These are phyloP conservation scores for Linnemannia hyalina DNA, from an alignment of 192 early-diverging fungal species.

Conservation along the genomic window DNA sequence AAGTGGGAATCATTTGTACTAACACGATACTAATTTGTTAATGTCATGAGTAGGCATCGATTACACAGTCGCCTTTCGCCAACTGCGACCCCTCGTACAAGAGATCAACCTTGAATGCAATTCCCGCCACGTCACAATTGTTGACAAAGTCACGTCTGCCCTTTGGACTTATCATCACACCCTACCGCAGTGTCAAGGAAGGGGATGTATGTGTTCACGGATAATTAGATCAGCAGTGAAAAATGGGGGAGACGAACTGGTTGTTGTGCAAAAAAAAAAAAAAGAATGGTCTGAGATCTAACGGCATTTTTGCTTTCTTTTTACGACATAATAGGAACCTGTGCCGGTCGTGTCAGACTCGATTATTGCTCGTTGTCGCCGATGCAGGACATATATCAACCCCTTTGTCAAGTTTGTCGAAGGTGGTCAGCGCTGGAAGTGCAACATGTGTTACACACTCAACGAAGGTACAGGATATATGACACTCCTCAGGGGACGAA, in stretches of 20 bases:
- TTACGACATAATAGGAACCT: constrained; percentile 54
- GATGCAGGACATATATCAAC: constrained; percentile 97
- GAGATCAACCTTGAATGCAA: constrained; percentile 89
- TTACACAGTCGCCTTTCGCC: constrained; percentile 66
- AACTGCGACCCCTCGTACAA: constrained; percentile 87
- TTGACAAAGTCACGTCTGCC: constrained; percentile 92
- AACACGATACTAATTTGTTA: not conserved
- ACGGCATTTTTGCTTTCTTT: not conserved
- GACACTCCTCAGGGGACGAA: not conserved
- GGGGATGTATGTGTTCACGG: constrained; percentile 63
- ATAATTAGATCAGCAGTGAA: not conserved
- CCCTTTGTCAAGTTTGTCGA: constrained; percentile 97
- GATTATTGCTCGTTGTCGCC: constrained; percentile 92
- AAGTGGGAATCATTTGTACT: not conserved
- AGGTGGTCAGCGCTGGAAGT: constrained; percentile 96
- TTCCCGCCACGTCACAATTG: constrained; percentile 86
- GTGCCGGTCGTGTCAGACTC: constrained; percentile 92
- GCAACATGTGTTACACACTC: constrained; percentile 93
- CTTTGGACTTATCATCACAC: constrained; percentile 92
- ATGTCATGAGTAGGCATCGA: constrained; percentile 47
- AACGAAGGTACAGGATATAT: constrained; percentile 29
- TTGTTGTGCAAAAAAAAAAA: too few relatives aligned
- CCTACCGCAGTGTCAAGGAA: constrained; percentile 79
- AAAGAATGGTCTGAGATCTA: not conserved
- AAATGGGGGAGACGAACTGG: not conserved